Base-by-base conservation (phyloP, 2,329 filamentous ascomycete species). In the Colletotrichum higginsianum region DNA sequence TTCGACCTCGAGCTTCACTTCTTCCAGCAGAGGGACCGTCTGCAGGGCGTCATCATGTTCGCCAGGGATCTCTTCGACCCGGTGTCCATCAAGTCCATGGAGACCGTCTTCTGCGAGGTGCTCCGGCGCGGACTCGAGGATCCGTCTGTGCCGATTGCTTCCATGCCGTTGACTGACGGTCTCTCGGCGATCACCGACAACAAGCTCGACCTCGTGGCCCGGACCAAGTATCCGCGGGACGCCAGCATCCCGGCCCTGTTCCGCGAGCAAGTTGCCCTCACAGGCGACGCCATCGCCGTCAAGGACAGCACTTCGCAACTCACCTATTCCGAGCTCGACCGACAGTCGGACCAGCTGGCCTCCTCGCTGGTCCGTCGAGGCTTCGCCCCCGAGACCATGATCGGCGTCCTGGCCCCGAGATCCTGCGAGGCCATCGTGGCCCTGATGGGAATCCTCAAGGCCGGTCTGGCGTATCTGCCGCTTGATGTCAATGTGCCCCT, bases 221-320 rank as follows among this genome's bases (percentile, higher is more conserved):
- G 46, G 5, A 61, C 69, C 9, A 30, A 57, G 5, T 77, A 76
- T 53, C 71, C 66, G 7, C 55, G 72, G 16, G 73, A 78, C 0
- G 55, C 71, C 4, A 77, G 73, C 46, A 26, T 79, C 3, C 38
- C 76, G 0, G 77, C 77, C 4, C 21, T 78, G 2, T 79, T 78
- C 35, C 66, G 63, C 0, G 21, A 67, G 1, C 76, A 78, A 44
- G 78, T 61, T 0, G 15, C 60, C 26, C 16, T 35, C 1, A 60
- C 8, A 4, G 71, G 74, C 0, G 61, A 75, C 13, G 49, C 23
- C 1, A 15, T 76, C 0, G 76, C 77, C 0, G 74, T 79, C 0
- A 73, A 71, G 7, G 77, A 79, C 21, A 55, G 65, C 2, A 21
- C 57, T 0, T 44, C 58, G 0, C 38, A 72, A 5, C 64, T 78